Evolutionary conservation across 768 basidiomycete species (phyloP).

Genomic region (Kwoniella mangroviensis): DNA sequence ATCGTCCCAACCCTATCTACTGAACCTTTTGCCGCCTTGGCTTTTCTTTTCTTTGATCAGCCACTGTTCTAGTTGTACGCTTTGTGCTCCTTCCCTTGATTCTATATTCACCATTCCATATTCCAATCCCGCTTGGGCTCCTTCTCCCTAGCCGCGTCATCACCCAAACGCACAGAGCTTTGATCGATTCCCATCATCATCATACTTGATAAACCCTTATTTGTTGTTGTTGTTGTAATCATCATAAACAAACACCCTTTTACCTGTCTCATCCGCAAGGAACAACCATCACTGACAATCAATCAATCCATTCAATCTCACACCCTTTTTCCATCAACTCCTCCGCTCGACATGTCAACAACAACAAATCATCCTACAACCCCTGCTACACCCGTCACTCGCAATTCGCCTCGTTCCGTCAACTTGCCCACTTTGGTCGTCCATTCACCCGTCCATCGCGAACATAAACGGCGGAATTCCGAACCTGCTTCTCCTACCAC

Average conservation of each 20-base stretch:
- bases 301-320: neutral
- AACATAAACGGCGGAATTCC: constrained; percentile 22
- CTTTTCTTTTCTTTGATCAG: neutral
- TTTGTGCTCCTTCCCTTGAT: neutral
- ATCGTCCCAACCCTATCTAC: too few relatives aligned
- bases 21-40: neutral
- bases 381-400: neutral
- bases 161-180: constrained; percentile 1
- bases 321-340: neutral
- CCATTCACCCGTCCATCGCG: constrained; percentile 21
- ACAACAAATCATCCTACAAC: neutral
- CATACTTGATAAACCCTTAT: neutral
- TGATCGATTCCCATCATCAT: neutral
- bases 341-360: constrained; percentile 1
- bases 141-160: neutral
- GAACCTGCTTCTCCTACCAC: constrained; percentile 25
- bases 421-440: constrained; percentile 20
- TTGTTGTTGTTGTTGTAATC: neutral
- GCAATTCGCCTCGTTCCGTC: constrained; percentile 20
- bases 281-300: neutral
- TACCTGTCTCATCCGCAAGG: neutral
- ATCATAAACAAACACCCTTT: constrained; percentile 1
- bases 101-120: neutral
- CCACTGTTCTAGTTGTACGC: neutral
- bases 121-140: constrained; percentile 4